Conservation (phyloP, 2,329 filamentous ascomycete genomes). For the Calonectria fujianensis region DNA sequence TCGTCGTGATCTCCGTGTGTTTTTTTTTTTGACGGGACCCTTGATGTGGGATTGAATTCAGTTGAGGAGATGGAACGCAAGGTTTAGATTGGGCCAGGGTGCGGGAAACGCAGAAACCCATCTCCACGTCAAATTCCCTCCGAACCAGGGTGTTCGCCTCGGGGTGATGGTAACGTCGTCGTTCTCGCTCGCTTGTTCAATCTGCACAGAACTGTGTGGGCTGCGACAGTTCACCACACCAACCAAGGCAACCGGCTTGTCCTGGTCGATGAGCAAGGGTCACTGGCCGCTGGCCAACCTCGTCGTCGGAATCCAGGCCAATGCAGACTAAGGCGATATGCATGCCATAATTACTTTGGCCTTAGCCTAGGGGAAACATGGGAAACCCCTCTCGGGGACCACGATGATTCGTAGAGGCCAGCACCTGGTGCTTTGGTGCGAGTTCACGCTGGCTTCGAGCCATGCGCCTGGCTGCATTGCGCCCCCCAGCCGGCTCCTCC, state of each 20-base stretch:
- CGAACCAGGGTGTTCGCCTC: conserved; percentile 37
- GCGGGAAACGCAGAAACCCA: conserved; percentile 25
- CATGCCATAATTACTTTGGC: conserved; percentile 40
- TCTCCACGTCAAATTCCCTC: conserved; percentile 40
- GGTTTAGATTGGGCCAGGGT: conserved; percentile 17
- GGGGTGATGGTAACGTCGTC: conserved; percentile 11
- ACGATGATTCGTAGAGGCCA: conserved; percentile 34
- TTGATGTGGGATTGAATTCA: conserved; percentile 26
- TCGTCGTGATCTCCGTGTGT: conserved; percentile 12
- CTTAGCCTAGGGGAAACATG: conserved; percentile 38
- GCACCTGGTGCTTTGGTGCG: conserved; percentile 22
- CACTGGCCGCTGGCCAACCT: conserved; percentile 34
- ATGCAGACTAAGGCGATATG: conserved; percentile 40
- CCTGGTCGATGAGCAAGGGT: conserved; percentile 24
- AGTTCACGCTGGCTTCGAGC: conserved; percentile 39
- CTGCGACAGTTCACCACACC: conserved; percentile 31
- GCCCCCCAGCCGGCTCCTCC: conserved; percentile 27
- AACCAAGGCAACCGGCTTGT: conserved; percentile 31
- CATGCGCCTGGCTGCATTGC: conserved; percentile 36
- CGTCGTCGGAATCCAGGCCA: conserved; percentile 35
- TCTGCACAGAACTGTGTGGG: conserved; percentile 26
- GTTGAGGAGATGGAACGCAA: conserved; percentile 1
- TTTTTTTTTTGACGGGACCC: conserved; percentile 11
- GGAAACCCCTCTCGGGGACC: conserved; percentile 34
- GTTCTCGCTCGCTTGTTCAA: conserved; percentile 30